Percentiles rank a stretch among this genome's conserved stretches.
These are phyloP conservation scores for Venturia aucupariae DNA, from an alignment of 2,329 filamentous ascomycete species.

Conservation along the genomic window DNA sequence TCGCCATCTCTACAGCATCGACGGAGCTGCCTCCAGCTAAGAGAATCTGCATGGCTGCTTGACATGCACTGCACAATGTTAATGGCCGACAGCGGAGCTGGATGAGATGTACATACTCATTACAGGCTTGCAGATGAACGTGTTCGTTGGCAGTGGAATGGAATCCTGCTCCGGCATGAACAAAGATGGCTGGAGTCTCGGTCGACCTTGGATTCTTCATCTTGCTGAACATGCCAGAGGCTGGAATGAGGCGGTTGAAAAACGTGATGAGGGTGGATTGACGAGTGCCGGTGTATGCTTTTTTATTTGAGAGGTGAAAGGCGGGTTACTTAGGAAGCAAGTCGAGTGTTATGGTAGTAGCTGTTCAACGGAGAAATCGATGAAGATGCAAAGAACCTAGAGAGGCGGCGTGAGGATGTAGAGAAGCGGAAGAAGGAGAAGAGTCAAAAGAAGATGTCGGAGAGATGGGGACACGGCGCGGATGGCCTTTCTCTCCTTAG, in stretches of 20 bases:
- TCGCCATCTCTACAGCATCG: conserved; percentile 82
- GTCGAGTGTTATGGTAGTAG: background rate
- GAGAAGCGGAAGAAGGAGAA: background rate
- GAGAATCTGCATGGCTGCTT: conserved; percentile 71
- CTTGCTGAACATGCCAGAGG: background rate
- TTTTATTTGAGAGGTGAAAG: background rate
- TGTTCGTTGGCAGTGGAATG: conserved; percentile 82
- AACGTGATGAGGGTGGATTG: background rate
- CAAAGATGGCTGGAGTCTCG: conserved; percentile 59
- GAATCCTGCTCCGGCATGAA: conserved; percentile 91
- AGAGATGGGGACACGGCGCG: background rate
- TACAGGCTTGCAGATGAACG: conserved; percentile 76
- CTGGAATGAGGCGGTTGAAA: background rate
- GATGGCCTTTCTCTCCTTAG: conserved; percentile 1
- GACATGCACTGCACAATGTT: conserved; percentile 57
- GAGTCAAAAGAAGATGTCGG: background rate
- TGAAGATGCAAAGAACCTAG: background rate
- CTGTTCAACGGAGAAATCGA: conserved; percentile 1
- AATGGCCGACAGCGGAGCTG: background rate
- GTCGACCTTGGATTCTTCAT: background rate
- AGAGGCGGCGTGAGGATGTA: conserved; percentile 6
- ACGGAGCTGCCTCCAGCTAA: conserved; percentile 69
- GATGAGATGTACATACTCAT: conserved; percentile 55
- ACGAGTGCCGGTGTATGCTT: background rate
- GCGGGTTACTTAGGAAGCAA: background rate